Conservation (phyloP, 2,329 filamentous ascomycete genomes). For the Penicillium freii region DNA sequence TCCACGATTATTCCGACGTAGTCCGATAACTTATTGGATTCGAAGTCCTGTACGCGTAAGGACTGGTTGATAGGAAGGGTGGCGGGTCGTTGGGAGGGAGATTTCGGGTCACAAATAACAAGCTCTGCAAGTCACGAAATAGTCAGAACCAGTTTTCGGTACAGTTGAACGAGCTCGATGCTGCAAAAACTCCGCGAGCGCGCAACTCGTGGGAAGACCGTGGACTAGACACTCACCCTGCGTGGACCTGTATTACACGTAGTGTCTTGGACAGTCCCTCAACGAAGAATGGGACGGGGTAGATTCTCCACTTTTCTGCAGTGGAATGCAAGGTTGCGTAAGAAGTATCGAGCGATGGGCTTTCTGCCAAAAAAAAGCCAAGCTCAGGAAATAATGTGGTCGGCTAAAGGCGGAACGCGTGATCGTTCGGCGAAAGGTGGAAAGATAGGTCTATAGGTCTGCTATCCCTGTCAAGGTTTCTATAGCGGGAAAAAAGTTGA, state of each 20-base stretch:
- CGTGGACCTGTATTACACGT: constrained; percentile 6
- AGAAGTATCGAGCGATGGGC: background rate
- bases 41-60: background rate
- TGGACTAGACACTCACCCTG: constrained; percentile 10
- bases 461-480: constrained; percentile 3
- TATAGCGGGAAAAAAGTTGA: constrained; percentile 4
- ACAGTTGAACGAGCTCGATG: background rate
- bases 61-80: background rate
- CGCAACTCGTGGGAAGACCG: background rate
- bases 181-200: background rate
- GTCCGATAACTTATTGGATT: constrained; percentile 6
- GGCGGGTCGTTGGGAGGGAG: background rate
- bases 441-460: constrained; percentile 1
- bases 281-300: constrained; percentile 6
- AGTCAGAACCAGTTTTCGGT: background rate
- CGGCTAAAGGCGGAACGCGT: constrained; percentile 17
- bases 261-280: constrained; percentile 4
- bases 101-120: background rate
- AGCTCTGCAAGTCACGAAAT: background rate
- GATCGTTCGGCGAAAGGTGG: constrained; percentile 3
- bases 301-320: constrained; percentile 15
- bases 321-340: constrained; percentile 19
- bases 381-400: constrained; percentile 8
- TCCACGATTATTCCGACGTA: background rate
- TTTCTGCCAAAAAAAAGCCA: background rate